A percentile compares a stretch with the other conserved stretches of the same genome.
phyloP scores from a whole-genome alignment of 305 asterid genomes.

The Solanum aculeatissimum region DNA sequence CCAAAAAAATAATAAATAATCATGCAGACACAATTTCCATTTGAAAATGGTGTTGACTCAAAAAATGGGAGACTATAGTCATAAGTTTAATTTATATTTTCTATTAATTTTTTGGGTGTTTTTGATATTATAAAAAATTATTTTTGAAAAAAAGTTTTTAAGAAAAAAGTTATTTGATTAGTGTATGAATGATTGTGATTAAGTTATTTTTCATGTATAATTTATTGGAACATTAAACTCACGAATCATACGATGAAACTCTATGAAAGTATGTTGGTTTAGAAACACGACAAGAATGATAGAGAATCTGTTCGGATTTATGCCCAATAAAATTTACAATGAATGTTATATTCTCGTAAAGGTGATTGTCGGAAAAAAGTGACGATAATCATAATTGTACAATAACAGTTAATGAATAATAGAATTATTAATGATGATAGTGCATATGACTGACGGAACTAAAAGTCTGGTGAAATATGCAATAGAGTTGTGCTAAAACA shows the following conservation, averaged over 20 bases:
- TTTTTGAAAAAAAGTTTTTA: background rate
- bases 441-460: background rate
- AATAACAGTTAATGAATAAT: background rate
- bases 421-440: background rate
- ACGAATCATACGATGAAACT: background rate
- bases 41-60: background rate
- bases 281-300: background rate
- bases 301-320: background rate
- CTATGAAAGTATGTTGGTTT: background rate
- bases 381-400: background rate
- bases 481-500: background rate
- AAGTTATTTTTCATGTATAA: too few relatives aligned
- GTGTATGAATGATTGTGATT: background rate
- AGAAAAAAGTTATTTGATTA: background rate
- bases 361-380: background rate
- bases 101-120: background rate
- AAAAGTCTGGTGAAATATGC: background rate
- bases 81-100: background rate
- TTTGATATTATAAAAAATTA: background rate
- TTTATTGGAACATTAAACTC: too few relatives aligned
- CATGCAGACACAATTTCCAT: background rate
- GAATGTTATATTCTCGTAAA: background rate
- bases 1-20: background rate
- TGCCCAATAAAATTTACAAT: background rate
- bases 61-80: background rate